A percentile compares a stretch with the other conserved stretches of the same genome.
phyloP scores from a whole-genome alignment of 139 green algal species.

The Tetraselmis striata region DNA sequence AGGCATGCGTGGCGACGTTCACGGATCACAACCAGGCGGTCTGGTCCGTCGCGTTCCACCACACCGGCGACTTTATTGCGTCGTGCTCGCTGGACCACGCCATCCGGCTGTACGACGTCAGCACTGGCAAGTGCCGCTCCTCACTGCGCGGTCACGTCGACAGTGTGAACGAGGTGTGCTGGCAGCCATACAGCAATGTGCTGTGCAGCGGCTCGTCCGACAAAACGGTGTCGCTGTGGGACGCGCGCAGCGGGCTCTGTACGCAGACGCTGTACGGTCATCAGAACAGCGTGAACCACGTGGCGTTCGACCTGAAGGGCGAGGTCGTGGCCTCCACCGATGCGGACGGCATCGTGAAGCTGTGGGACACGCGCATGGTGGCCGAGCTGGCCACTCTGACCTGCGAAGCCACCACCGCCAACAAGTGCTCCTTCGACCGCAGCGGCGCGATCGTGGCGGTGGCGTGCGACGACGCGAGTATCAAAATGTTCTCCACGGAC shows the following conservation, averaged over 20 bases:
- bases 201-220: slow-evolving; percentile 66
- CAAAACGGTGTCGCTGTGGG: slow-evolving; percentile 79
- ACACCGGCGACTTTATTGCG: slow-evolving; percentile 64
- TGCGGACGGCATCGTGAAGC: slow-evolving; percentile 71
- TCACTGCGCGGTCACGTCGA: slow-evolving; percentile 72
- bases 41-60: slow-evolving; percentile 56
- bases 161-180: slow-evolving; percentile 74
- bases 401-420: slow-evolving; percentile 52
- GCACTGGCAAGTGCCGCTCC: slow-evolving; percentile 40
- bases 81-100: slow-evolving; percentile 69
- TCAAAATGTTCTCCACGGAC: slow-evolving; percentile 37
- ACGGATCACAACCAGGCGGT: slow-evolving; percentile 71
- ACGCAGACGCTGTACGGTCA: slow-evolving; percentile 78
- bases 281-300: slow-evolving; percentile 64
- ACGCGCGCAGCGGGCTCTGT: slow-evolving; percentile 65
- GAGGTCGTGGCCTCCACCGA: slow-evolving; percentile 50
- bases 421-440: slow-evolving; percentile 58
- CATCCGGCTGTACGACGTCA: slow-evolving; percentile 64
- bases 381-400: slow-evolving; percentile 51
- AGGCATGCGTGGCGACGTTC: slow-evolving; percentile 68
- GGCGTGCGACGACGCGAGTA: slow-evolving; percentile 57
- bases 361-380: slow-evolving; percentile 83
- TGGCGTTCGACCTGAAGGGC: slow-evolving; percentile 51
- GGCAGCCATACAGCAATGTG: slow-evolving; percentile 58
- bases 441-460: slow-evolving; percentile 55